A percentile compares a stretch with the other conserved stretches of the same genome.
phyloP scores from a whole-genome alignment of 352 stramenopile species.

The Phytophthora ramorum region DNA sequence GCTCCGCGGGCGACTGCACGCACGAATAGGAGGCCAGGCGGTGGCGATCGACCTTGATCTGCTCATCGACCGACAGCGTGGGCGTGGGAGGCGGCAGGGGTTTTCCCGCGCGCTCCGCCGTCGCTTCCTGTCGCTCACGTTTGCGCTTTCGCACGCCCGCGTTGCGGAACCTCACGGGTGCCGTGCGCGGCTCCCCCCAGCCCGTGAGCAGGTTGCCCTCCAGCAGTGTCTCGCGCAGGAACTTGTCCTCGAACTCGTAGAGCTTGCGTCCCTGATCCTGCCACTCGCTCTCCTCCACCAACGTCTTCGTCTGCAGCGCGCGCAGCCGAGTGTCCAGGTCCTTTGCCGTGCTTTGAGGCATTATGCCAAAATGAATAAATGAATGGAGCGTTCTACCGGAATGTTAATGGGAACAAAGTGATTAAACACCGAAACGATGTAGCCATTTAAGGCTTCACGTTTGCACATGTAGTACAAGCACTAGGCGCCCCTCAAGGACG shows the following conservation, averaged over 20 bases:
- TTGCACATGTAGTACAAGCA: too few relatives aligned
- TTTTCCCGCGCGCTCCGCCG: constrained; percentile 26
- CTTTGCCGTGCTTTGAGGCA: constrained; percentile 22
- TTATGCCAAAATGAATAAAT: background rate
- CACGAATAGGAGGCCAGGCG: constrained; percentile 78
- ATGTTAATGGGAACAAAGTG: too few relatives aligned
- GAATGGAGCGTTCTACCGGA: too few relatives aligned
- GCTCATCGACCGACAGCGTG: constrained; percentile 52
- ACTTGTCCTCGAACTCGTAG: constrained; percentile 80
- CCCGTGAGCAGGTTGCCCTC: constrained; percentile 80
- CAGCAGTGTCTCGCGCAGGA: constrained; percentile 68
- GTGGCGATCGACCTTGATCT: constrained; percentile 68
- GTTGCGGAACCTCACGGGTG: constrained; percentile 74
- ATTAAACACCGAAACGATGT: too few relatives aligned
- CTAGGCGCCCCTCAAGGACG: too few relatives aligned
- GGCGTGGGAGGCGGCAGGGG: background rate
- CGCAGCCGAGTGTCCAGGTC: constrained; percentile 67
- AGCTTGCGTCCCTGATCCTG: constrained; percentile 72
- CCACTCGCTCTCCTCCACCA: constrained; percentile 62
- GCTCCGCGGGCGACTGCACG: constrained; percentile 67
- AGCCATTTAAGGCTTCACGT: too few relatives aligned
- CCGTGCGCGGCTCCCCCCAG: constrained; percentile 71
- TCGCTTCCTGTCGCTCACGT: constrained; percentile 56
- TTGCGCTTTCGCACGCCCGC: constrained; percentile 68
- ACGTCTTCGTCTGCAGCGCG: constrained; percentile 47